phyloP scores from a whole-genome alignment of 306 rosid species.

The Oemleria cerasiformis region DNA sequence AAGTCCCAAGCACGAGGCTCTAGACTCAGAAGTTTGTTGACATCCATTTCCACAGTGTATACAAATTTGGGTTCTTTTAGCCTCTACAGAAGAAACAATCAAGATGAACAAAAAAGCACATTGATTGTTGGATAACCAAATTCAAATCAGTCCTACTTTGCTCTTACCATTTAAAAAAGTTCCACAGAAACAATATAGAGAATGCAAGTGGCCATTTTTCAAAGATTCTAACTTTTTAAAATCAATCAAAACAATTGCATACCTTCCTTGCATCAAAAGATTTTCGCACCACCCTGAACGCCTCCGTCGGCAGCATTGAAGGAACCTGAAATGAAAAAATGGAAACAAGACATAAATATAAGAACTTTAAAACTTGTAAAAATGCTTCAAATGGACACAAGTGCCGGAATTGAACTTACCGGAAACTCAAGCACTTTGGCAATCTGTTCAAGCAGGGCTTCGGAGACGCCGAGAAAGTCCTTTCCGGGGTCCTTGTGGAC shows the following conservation, averaged over 20 bases:
- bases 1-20: slow-evolving; percentile 88
- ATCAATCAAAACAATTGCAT: slow-evolving; percentile 6
- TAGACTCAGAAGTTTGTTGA: slow-evolving; percentile 52
- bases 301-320: slow-evolving; percentile 73
- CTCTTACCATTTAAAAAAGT: not conserved
- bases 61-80: slow-evolving; percentile 89
- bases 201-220: not conserved
- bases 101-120: slow-evolving; percentile 26
- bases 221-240: not conserved
- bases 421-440: slow-evolving; percentile 78
- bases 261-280: slow-evolving; percentile 99
- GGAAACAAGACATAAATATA: not conserved
- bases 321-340: slow-evolving; percentile 64
- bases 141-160: not conserved
- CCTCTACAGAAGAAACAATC: slow-evolving; percentile 37
- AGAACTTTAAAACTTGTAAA: not conserved
- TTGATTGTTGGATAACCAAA: slow-evolving; percentile 14
- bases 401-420: slow-evolving; percentile 30
- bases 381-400: not conserved
- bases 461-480: slow-evolving; percentile 67
- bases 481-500: slow-evolving; percentile 75
- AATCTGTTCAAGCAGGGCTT: slow-evolving; percentile 58
- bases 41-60: slow-evolving; percentile 91
- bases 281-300: slow-evolving; percentile 73
- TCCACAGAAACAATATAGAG: not conserved